Conservation (phyloP, 2,329 filamentous ascomycete genomes). For the Fusarium sp. region DNA sequence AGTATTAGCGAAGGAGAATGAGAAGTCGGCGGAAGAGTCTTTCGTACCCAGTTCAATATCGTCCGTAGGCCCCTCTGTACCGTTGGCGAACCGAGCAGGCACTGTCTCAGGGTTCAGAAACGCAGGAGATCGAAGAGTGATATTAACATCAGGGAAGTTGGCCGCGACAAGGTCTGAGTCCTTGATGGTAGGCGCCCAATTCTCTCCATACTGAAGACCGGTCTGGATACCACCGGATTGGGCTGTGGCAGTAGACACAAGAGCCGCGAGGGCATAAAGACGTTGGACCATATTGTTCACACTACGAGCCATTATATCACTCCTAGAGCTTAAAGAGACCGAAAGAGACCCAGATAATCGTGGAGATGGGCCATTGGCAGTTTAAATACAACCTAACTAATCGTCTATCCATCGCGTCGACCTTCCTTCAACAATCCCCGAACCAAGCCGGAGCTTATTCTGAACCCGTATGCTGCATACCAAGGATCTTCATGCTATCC, state of each 20-base stretch:
- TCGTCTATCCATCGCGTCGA: accelerated
- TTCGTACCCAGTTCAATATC: constrained; percentile 1
- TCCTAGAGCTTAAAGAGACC: accelerated
- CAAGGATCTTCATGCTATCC: neutral
- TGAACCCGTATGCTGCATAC: neutral
- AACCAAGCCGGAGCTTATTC: neutral
- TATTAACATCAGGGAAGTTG: constrained; percentile 21
- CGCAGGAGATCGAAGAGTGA: constrained; percentile 13
- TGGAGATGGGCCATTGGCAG: accelerated
- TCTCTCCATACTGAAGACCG: constrained; percentile 25
- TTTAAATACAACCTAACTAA: neutral
- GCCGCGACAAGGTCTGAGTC: constrained; percentile 11
- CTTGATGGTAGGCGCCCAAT: constrained; percentile 7
- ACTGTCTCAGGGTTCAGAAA: constrained; percentile 1
- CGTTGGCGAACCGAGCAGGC: neutral
- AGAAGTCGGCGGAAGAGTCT: accelerated
- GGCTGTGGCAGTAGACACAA: neutral
- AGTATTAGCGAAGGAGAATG: neutral
- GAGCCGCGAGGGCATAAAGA: accelerated
- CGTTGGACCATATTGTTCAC: neutral
- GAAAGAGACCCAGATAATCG: accelerated
- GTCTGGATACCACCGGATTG: constrained; percentile 13
- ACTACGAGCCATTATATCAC: neutral
- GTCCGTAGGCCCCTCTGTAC: constrained; percentile 7
- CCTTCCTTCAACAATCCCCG: neutral